Conservation (phyloP, 306 rosid genomes). For the Vachellia collinsii region DNA sequence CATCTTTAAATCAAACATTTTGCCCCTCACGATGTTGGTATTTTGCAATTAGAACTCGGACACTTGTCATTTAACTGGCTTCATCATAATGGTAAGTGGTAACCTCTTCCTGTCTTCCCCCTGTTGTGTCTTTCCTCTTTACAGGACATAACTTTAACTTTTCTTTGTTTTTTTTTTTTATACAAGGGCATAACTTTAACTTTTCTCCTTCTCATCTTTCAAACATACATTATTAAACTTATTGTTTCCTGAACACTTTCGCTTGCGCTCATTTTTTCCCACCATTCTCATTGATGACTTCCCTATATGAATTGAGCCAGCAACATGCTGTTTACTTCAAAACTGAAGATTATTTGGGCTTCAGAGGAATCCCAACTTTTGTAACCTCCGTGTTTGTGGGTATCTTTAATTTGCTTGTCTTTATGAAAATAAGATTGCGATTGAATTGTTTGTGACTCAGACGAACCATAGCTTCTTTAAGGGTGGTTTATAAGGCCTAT, state of each 20-base stretch:
- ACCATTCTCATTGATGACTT: neutral
- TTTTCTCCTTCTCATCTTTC: neutral
- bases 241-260: neutral
- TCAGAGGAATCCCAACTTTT: neutral
- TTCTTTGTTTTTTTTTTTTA: no score
- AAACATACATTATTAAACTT: neutral
- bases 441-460: neutral
- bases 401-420: neutral
- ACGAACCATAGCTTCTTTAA: neutral
- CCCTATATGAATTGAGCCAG: neutral
- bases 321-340: neutral
- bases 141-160: neutral
- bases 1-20: conserved; percentile 7
- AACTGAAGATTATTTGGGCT: conserved; percentile 1
- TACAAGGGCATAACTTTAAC: no score
- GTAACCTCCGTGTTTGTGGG: neutral
- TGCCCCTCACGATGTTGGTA: neutral
- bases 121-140: neutral
- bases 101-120: conserved; percentile 1
- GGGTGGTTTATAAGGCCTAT: neutral
- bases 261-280: neutral
- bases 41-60: neutral
- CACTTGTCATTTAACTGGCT: neutral
- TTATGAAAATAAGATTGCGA: neutral
- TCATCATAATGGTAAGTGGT: neutral